Evolutionary conservation across 768 basidiomycete genomes (phyloP), one percentile per base, ranked within the genome.

Genomic region (Mycena belliarum): DNA sequence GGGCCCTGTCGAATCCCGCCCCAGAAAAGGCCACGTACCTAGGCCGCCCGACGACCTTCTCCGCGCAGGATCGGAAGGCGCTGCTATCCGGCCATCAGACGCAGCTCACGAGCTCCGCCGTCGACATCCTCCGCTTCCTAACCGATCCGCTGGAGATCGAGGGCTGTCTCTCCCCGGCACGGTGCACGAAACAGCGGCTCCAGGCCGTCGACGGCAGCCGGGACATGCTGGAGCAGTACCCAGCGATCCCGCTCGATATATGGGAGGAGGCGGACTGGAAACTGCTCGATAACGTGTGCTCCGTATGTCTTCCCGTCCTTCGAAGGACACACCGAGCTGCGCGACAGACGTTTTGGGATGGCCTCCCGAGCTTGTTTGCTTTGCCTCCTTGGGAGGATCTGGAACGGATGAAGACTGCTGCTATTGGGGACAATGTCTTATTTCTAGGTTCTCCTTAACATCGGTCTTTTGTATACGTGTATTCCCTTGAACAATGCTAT

Each of bases 201-300:
- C 7, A 3, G 8, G 48, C 49, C 6, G 25, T 52, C 11, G 45
- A 29, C 3, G 3, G n/a, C 15, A 46, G 26, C 14, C 45, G 29
- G 29, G 45, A 46, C 9, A 44, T 49, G 26, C 11, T 40, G 6
- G 16, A 7, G 7, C 14, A 16, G 12, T 24, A 35, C 25, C n/a
- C 52, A 9, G 10, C 35, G 23, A 29, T 18, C 15, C 49, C 56
- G 21, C 49, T 59, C 8, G n/a, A 37, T 20, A 4, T 57, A 11
- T 59, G 58, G 58, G 32, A 24, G 5, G 4, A 32, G 21, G n/a
- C 0, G 7, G 28, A 59, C 21, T 59, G 58, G 58, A n/a, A 33
- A 4, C 2, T 14, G 1, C 25, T 57, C 15, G 25, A 21, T 4
- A 33, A 28, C 1, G 7, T 37, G 11, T 57, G 55, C 14, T 2